phyloP scores from a whole-genome alignment of 345 rosid species.

The Hirschfeldia incana region DNA sequence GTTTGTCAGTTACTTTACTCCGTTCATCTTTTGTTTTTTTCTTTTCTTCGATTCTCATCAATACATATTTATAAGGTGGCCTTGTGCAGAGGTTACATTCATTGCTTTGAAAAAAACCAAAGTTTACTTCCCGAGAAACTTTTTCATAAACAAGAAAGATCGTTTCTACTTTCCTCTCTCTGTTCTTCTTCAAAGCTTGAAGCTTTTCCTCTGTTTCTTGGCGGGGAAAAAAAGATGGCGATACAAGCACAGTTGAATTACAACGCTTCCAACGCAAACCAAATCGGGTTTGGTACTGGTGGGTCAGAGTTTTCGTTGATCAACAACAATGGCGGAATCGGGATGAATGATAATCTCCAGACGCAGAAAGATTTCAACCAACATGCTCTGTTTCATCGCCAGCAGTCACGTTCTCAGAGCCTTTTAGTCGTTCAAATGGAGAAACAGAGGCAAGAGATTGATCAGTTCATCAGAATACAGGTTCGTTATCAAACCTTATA shows the following conservation, averaged over 20 bases:
- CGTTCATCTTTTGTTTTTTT: not conserved
- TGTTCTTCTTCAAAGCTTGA: slow-evolving; percentile 7
- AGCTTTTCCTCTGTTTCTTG: not conserved
- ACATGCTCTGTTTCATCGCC: slow-evolving; percentile 36
- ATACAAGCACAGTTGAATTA: slow-evolving; percentile 62
- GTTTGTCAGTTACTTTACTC: not conserved
- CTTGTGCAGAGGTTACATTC: slow-evolving; percentile 33
- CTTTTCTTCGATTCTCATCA: slow-evolving; percentile 25
- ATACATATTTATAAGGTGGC: not conserved
- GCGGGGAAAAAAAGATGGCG: slow-evolving; percentile 49
- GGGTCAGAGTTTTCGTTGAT: slow-evolving; percentile 43
- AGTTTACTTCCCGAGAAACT: not conserved
- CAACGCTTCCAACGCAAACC: slow-evolving; percentile 31
- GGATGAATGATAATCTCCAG: slow-evolving; percentile 26
- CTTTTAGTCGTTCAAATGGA: slow-evolving; percentile 38
- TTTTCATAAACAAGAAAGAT: not conserved
- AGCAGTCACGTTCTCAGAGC: slow-evolving; percentile 19
- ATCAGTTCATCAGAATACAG: slow-evolving; percentile 63
- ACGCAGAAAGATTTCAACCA: slow-evolving; percentile 38
- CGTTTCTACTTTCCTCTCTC: slow-evolving; percentile 3
- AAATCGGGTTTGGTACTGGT: slow-evolving; percentile 17
- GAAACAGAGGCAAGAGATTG: slow-evolving; percentile 64
- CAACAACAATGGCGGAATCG: slow-evolving; percentile 47
- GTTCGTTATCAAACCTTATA: slow-evolving; percentile 32
- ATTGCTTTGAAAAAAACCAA: slow-evolving; percentile 19